Conservation (phyloP, 495 filamentous ascomycete species). For the Penicillium cinerascens region DNA sequence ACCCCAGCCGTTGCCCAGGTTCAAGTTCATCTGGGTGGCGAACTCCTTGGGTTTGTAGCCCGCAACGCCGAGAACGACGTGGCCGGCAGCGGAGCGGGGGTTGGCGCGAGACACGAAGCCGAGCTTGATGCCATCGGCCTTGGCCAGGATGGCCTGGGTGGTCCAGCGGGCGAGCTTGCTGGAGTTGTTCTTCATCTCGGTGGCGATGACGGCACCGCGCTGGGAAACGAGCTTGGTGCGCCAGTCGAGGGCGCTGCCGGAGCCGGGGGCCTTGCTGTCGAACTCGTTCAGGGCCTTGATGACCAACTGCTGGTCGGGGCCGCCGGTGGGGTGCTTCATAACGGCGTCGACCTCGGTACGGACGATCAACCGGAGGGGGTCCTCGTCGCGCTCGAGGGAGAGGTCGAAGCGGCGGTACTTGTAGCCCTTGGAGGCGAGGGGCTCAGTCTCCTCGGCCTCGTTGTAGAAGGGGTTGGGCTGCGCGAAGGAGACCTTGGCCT, state of each 20-base stretch:
- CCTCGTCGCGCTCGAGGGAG: conserved; percentile 83
- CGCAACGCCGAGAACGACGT: conserved; percentile 92
- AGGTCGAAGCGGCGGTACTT: conserved; percentile 97
- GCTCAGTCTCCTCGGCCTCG: conserved; percentile 83
- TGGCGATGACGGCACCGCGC: conserved; percentile 93
- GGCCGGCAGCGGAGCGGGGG: conserved; percentile 82
- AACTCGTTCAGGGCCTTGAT: conserved; percentile 99
- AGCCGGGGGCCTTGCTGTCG: conserved; percentile 93
- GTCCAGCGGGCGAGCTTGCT: conserved; percentile 98
- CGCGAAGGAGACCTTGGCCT: conserved; percentile 71
- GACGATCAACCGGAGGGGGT: conserved; percentile 87
- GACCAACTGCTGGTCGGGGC: conserved; percentile 83
- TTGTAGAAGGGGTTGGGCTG: conserved; percentile 98
- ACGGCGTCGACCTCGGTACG: conserved; percentile 95
- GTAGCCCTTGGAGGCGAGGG: conserved; percentile 92
- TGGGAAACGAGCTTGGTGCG: conserved; percentile 86
- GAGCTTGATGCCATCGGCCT: conserved; percentile 96
- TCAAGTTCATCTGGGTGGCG: conserved; percentile 95
- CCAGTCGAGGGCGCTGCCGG: conserved; percentile 94
- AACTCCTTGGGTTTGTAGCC: conserved; percentile 98
- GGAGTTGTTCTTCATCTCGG: conserved; percentile 99
- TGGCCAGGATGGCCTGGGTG: conserved; percentile 89
- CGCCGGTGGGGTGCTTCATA: conserved; percentile 84
- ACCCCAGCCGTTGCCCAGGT: conserved; percentile 95
- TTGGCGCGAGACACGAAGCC: conserved; percentile 95